phyloP scores from a whole-genome alignment of 2,329 filamentous ascomycete species.

The Trematosphaeria pertusa region DNA sequence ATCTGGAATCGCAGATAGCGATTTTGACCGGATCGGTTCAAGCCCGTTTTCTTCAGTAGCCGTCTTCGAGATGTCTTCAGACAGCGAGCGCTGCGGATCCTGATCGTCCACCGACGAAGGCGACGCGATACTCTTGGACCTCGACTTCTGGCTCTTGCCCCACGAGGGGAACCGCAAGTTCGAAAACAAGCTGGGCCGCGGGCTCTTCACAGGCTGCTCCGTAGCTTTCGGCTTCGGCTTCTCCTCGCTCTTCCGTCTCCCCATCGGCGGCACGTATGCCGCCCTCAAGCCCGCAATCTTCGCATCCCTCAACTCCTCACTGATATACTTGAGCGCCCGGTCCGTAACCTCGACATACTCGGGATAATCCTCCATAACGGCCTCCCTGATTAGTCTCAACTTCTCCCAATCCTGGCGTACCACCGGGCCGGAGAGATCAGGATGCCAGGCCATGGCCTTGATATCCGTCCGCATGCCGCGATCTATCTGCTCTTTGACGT shows the following conservation, averaged over 20 bases:
- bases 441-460: slow-evolving; percentile 57
- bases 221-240: neutral
- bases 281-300: slow-evolving; percentile 27
- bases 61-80: slow-evolving; percentile 17
- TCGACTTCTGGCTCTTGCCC: slow-evolving; percentile 29
- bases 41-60: slow-evolving; percentile 28
- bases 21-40: slow-evolving; percentile 41
- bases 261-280: slow-evolving; percentile 18
- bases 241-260: neutral
- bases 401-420: slow-evolving; percentile 49
- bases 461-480: slow-evolving; percentile 54
- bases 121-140: slow-evolving; percentile 25
- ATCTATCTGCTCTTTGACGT: slow-evolving; percentile 53
- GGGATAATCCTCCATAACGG: slow-evolving; percentile 52
- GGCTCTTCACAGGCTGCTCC: neutral
- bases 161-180: slow-evolving; percentile 40
- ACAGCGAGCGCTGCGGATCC: slow-evolving; percentile 38
- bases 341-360: slow-evolving; percentile 53
- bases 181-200: slow-evolving; percentile 35
- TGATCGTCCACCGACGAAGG: slow-evolving; percentile 19
- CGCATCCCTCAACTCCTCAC: slow-evolving; percentile 39
- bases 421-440: slow-evolving; percentile 47
- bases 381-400: slow-evolving; percentile 53
- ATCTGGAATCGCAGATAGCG: slow-evolving; percentile 39
- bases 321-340: slow-evolving; percentile 53